Base-by-base conservation (phyloP, 2,329 filamentous ascomycete species). In the Hirsutella rhossiliensis region DNA sequence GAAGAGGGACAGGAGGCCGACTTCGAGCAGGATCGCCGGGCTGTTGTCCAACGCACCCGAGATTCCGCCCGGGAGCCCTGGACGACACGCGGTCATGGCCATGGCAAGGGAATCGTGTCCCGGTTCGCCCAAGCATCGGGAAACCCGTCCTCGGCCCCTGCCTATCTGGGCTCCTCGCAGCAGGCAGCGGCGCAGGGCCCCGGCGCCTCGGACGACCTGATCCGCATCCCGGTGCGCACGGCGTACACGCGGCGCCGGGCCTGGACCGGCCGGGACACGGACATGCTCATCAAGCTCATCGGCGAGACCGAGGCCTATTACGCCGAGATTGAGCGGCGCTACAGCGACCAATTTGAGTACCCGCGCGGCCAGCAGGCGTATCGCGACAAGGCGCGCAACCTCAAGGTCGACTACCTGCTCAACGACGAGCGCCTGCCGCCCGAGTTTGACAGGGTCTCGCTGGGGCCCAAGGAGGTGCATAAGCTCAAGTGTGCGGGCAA, bases 301-400 rank as follows among this genome's bases (percentile, higher is more conserved):
- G 52, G 59, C 39, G 41, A 52, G 15, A 50, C 45, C 18, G 44
- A 51, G 15, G 56, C 54, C 17, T 43, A 43, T 7, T 66, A 62
- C 62, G 42, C 61, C 38, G n/a, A 12, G 32, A 66, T 66, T 3
- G 50, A 63, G 45, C 52, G 48, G 23, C 36, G 52, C 5, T 57
- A 63, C 27, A 51, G 52, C 0, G 29, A 61, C 17, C 45, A 45
- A 2, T 75, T 75, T 43, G 61, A 71, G 38, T 50, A 58, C 15
- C 54, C 54, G 2, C 71, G 74, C 41, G 67, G 70, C 51, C 74
- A 77, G 59, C 74, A 77, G 55, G 69, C 72, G 5, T 65, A 74
- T 45, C 72, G 75, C 7, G 75, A 78, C 62, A 74, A 72, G 57
- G 75, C 75, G n/a, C 69, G 75, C 41, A 69, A 75, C 45, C 50